Evolutionary conservation across 306 rosid genomes (phyloP), one percentile per base, ranked within the genome.

Genomic region (Boehmeria nivea): DNA sequence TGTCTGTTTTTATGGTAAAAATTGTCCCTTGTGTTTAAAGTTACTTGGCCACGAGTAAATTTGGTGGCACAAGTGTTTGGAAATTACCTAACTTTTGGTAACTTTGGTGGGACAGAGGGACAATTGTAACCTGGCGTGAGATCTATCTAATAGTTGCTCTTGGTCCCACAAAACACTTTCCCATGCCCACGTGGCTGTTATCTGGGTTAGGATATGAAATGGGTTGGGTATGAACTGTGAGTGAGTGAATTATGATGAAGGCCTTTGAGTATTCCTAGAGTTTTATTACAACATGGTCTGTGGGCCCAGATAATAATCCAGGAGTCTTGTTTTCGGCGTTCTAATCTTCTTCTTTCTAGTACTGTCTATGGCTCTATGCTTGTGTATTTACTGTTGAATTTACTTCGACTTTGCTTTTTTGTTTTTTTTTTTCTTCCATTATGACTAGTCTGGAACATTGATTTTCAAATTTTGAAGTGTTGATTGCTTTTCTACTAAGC

Each of bases 301-400:
- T 48, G 8, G 77, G 64, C 12, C 54, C 45, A 53, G 20, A 22
- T 44, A 46, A 52, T 59, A 20, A 59, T 31, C 25, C 3, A 12
- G 18, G 58, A 27, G 43, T 56, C 16, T 25, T 43, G 52, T 39
- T 34, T 60, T n/a, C 11, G 53, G 7, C 53, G 33, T 48, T 31
- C 3, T 66, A n/a, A n/a, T n/a, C n/a, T n/a, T n/a, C n/a, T n/a
- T n/a, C n/a, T n/a, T n/a, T n/a, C n/a, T n/a, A n/a, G n/a, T n/a
- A n/a, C n/a, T 51, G 7, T 23, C 25, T 15, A 6, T 12, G 14
- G 6, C 3, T 53, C 34, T 27, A 17, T 16, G 37, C 6, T 53
- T 4, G 39, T 9, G 23, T 34, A 33, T 54, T 34, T 54, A 24
- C 10, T 49, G 11, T 15, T 25, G 33, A 49, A 49, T 49, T 49